Evolutionary conservation across 78 protist species (phyloP).

Genomic region (Salpingoeca rosetta): DNA sequence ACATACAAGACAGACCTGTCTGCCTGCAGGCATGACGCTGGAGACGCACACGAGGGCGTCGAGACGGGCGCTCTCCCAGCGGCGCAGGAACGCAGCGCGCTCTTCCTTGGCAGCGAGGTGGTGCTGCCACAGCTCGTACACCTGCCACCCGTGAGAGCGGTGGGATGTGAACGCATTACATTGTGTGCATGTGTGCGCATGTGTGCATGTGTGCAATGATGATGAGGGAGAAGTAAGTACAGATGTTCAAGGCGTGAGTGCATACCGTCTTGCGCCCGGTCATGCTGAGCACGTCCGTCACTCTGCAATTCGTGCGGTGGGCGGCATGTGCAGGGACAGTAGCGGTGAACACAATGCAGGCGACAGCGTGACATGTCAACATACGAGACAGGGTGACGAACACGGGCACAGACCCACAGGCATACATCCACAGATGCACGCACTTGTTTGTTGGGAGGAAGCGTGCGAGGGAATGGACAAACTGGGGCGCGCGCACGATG

Average conservation of each 20-base stretch:
- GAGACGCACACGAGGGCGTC: neutral
- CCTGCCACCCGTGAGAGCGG: neutral
- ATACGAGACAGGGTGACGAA: too few relatives aligned
- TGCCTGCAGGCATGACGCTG: neutral
- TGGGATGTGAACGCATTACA: too few relatives aligned
- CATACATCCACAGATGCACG: too few relatives aligned
- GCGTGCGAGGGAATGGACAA: neutral
- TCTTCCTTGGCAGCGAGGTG: neutral
- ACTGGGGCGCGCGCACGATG: neutral
- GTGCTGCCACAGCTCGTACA: neutral
- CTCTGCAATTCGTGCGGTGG: neutral
- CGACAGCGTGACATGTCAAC: too few relatives aligned
- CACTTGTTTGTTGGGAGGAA: too few relatives aligned
- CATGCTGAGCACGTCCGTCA: neutral
- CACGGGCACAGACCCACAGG: too few relatives aligned
- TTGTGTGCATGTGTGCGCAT: too few relatives aligned
- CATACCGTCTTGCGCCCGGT: neutral
- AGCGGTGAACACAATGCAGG: too few relatives aligned
- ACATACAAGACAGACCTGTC: neutral
- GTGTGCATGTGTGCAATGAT: too few relatives aligned
- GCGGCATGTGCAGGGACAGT: too few relatives aligned
- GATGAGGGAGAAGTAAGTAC: too few relatives aligned
- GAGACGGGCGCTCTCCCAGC: neutral
- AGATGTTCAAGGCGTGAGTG: too few relatives aligned
- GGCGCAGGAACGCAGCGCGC: neutral